A percentile compares a stretch with the other conserved stretches of the same genome.
Evolutionary conservation across 2,329 filamentous ascomycete genomes (phyloP).

Genomic region (Xylaria digitata): DNA sequence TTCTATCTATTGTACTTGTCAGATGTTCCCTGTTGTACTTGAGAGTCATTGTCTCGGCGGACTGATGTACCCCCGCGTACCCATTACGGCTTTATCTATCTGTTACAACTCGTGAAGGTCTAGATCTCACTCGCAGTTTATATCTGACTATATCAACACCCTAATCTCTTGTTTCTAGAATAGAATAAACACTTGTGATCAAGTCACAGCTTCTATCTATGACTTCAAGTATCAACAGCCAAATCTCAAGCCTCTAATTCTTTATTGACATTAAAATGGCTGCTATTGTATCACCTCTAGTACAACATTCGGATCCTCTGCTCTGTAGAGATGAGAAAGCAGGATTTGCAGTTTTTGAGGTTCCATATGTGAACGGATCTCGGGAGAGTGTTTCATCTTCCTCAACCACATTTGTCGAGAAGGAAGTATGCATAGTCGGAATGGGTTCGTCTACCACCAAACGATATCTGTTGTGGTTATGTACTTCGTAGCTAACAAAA

Average conservation of each 20-base stretch:
- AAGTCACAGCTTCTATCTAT: not conserved
- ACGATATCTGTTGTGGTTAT: not conserved
- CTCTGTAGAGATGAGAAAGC: not conserved
- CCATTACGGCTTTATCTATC: not conserved
- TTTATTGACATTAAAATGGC: not conserved
- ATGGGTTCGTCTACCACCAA: not conserved
- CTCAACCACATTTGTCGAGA: slow-evolving; percentile 5
- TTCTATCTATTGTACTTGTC: no score
- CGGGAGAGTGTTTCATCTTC: slow-evolving; percentile 3
- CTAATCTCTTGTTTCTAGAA: not conserved
- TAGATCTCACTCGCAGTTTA: not conserved
- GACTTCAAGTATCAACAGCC: not conserved
- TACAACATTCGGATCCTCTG: not conserved
- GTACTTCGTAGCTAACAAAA: not conserved
- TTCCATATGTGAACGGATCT: not conserved
- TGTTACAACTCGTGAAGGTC: not conserved
- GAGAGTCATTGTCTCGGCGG: not conserved
- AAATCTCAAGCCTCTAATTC: not conserved
- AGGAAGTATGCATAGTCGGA: slow-evolving; percentile 7
- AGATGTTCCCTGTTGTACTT: not conserved
- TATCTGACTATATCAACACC: not conserved
- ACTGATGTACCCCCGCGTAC: not conserved
- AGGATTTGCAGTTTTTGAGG: not conserved
- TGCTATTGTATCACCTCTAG: not conserved
- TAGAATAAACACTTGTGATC: not conserved